Evolutionary conservation across 345 rosid species (phyloP).

Genomic region (Gossypium australe): DNA sequence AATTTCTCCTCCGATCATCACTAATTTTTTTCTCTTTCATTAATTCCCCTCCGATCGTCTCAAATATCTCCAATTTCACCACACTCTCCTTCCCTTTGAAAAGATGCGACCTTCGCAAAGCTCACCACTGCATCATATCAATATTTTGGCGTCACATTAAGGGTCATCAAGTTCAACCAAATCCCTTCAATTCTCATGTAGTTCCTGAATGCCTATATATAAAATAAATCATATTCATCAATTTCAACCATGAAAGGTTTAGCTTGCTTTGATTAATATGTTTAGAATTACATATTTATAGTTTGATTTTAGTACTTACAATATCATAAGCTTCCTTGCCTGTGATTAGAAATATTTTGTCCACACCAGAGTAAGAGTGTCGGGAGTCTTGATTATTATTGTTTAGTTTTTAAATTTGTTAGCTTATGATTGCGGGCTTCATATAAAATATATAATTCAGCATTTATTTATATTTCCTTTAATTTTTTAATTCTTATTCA

Average conservation of each 20-base stretch:
- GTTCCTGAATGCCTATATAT: slow-evolving; percentile 56
- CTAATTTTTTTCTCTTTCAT: slow-evolving; percentile 40
- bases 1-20: slow-evolving; percentile 31
- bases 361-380: background rate
- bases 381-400: too few species aligned
- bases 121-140: background rate
- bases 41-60: slow-evolving; percentile 31
- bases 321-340: slow-evolving; percentile 65
- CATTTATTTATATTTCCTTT: too few species aligned
- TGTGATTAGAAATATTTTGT: slow-evolving; percentile 36
- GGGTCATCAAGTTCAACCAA: background rate
- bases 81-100: slow-evolving; percentile 45
- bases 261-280: background rate
- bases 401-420: too few species aligned
- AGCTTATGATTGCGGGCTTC: too few species aligned
- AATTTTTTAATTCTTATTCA: too few species aligned
- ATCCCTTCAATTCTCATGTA: slow-evolving; percentile 69
- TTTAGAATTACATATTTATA: too few species aligned
- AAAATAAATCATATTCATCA: too few species aligned
- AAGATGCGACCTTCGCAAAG: slow-evolving; percentile 26
- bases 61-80: slow-evolving; percentile 36
- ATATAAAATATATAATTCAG: too few species aligned
- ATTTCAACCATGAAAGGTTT: background rate
- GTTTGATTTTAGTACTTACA: slow-evolving; percentile 21
- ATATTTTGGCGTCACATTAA: background rate